Conservation (phyloP, 495 filamentous ascomycete genomes). For the Hypoxylon lenormandii region DNA sequence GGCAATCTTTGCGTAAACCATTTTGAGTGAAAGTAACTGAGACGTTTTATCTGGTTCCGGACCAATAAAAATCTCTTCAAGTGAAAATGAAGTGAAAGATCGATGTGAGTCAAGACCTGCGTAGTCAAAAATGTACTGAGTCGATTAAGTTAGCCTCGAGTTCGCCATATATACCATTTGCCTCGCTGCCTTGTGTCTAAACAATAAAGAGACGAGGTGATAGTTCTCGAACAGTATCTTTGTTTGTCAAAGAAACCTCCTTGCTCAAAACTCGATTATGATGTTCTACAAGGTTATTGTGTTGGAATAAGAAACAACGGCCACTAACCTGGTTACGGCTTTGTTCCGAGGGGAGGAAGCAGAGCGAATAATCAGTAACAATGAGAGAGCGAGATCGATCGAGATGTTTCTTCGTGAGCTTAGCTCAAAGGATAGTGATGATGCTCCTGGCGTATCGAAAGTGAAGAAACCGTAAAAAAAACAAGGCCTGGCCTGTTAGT, state of each 20-base stretch:
- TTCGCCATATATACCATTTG: conserved; percentile 11
- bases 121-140: conserved; percentile 25
- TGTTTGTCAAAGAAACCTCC: neutral
- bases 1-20: conserved; percentile 56
- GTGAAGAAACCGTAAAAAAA: conserved; percentile 44
- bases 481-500: conserved; percentile 54
- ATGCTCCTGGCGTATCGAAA: conserved; percentile 57
- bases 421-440: conserved; percentile 49
- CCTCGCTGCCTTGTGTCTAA: conserved; percentile 12
- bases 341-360: conserved; percentile 40
- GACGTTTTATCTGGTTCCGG: conserved; percentile 51
- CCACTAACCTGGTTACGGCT: conserved; percentile 44
- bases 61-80: conserved; percentile 49
- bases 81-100: conserved; percentile 44
- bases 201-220: conserved; percentile 14
- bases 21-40: conserved; percentile 47
- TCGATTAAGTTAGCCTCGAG: conserved; percentile 12
- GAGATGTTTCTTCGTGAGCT: conserved; percentile 49
- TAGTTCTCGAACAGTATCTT: conserved; percentile 27
- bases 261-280: conserved; percentile 1
- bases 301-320: conserved; percentile 16
- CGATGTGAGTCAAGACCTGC: conserved; percentile 34
- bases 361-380: conserved; percentile 36
- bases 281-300: conserved; percentile 40
- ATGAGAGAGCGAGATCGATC: conserved; percentile 43